A percentile compares a stretch with the other conserved stretches of the same genome.
Conservation (phyloP, 2,329 filamentous ascomycete species). For the Dryadomyces quercivorus region DNA sequence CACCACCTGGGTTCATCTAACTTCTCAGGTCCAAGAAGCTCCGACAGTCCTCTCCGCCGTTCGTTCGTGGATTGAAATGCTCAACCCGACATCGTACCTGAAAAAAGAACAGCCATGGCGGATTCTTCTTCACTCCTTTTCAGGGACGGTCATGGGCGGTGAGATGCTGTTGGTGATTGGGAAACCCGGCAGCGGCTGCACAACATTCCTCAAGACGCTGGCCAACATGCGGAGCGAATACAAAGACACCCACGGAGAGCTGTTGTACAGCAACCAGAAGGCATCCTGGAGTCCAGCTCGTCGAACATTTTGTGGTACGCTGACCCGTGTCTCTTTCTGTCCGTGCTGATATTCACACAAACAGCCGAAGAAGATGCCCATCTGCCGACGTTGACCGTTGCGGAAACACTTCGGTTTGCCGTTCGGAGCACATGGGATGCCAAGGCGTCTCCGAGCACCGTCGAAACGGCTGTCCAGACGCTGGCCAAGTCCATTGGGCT, state of each 20-base stretch:
- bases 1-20: no score
- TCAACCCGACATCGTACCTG: neutral
- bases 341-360: no score
- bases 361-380: slow-evolving; percentile 1
- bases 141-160: slow-evolving; percentile 28
- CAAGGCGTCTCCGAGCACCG: neutral
- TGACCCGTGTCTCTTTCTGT: no score
- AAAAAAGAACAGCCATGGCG: neutral
- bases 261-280: slow-evolving; percentile 42
- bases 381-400: neutral
- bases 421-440: neutral
- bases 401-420: neutral
- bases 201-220: slow-evolving; percentile 46
- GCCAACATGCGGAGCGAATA: slow-evolving; percentile 57
- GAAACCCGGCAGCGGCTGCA: slow-evolving; percentile 43
- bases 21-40: neutral
- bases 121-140: neutral
- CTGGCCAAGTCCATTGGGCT: neutral
- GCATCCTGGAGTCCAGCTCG: slow-evolving; percentile 42
- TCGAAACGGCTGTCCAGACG: slow-evolving; percentile 22
- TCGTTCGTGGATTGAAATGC: neutral
- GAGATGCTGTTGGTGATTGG: slow-evolving; percentile 46
- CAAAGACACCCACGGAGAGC: slow-evolving; percentile 50
- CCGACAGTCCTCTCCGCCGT: neutral
- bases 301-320: slow-evolving; percentile 19